Percentiles rank a stretch among this genome's conserved stretches.
Conservation (phyloP, 371 early-diverging fungal species). For the Synchytrium microbalum region DNA sequence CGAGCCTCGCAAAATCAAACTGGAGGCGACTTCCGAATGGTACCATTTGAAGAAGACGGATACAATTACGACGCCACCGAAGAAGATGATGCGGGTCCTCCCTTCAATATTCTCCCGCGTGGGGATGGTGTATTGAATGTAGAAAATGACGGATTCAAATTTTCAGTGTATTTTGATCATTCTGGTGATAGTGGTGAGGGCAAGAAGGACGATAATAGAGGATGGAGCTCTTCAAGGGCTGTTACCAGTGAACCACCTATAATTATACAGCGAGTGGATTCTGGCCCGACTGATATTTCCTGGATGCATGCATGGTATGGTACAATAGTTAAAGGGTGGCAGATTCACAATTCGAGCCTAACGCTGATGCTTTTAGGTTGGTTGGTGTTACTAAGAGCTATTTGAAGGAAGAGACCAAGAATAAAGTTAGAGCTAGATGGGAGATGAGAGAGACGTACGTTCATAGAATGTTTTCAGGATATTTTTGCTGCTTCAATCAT, state of each 20-base stretch:
- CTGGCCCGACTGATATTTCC: too few relatives aligned
- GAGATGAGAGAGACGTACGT: neutral
- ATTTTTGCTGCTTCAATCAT: slow-evolving; percentile 7
- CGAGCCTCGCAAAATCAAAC: slow-evolving; percentile 16
- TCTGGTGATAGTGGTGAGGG: slow-evolving; percentile 1
- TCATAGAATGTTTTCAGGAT: slow-evolving; percentile 1
- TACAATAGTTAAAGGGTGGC: too few relatives aligned
- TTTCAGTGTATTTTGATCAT: slow-evolving; percentile 22
- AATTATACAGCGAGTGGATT: too few relatives aligned
- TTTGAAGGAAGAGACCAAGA: neutral
- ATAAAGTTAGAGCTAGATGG: neutral
- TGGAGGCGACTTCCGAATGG: slow-evolving; percentile 30
- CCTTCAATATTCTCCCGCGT: slow-evolving; percentile 34
- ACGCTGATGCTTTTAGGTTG: neutral
- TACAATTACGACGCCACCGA: slow-evolving; percentile 4
- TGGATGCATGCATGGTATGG: too few relatives aligned
- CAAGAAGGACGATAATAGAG: slow-evolving; percentile 9
- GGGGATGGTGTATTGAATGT: slow-evolving; percentile 22
- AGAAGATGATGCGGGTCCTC: slow-evolving; percentile 13
- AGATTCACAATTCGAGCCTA: too few relatives aligned
- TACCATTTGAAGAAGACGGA: slow-evolving; percentile 21
- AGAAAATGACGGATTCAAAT: slow-evolving; percentile 23
- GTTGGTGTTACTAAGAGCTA: neutral
- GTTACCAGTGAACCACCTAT: too few relatives aligned
- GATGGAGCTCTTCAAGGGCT: neutral